Percentiles rank a stretch among this genome's conserved stretches.
These are phyloP conservation scores for Apiotrichum porosum DNA, from an alignment of 1,284 basidiomycete species.

Conservation along the genomic window DNA sequence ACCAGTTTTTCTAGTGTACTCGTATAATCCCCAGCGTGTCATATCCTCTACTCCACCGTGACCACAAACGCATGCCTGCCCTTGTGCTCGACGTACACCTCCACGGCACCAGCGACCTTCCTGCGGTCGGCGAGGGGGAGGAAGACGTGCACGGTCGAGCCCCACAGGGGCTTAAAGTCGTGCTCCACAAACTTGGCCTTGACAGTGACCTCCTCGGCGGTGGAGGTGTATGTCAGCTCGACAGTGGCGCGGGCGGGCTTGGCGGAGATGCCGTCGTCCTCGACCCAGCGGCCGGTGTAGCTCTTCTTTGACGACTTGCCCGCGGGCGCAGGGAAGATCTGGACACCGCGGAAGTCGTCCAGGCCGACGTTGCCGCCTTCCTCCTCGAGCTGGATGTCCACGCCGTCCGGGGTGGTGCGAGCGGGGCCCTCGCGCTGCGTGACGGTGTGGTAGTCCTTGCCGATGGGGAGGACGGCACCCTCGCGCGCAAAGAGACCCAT, in stretches of 20 bases:
- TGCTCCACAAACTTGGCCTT: slow-evolving; percentile 31
- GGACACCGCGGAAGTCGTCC: slow-evolving; percentile 49
- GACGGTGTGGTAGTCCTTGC: slow-evolving; percentile 46
- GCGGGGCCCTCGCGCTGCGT: slow-evolving; percentile 39
- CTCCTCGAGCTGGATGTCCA: slow-evolving; percentile 39
- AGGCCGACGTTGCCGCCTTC: slow-evolving; percentile 47
- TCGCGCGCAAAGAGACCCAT: slow-evolving; percentile 49
- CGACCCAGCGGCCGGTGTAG: slow-evolving; percentile 43
- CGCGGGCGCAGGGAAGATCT: slow-evolving; percentile 45
- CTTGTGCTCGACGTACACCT: slow-evolving; percentile 11
- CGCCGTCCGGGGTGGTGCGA: slow-evolving; percentile 45
- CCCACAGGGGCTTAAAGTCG: slow-evolving; percentile 48
- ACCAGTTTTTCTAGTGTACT: no score
- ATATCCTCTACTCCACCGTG: background rate
- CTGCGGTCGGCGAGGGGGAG: slow-evolving; percentile 43
- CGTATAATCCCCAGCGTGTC: no score
- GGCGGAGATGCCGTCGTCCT: slow-evolving; percentile 50
- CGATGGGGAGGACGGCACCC: slow-evolving; percentile 48
- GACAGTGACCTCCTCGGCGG: slow-evolving; percentile 32
- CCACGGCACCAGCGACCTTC: slow-evolving; percentile 24
- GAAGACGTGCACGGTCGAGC: slow-evolving; percentile 37
- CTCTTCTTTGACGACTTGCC: background rate
- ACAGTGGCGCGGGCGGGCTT: slow-evolving; percentile 37
- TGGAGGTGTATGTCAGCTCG: slow-evolving; percentile 31
- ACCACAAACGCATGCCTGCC: slow-evolving; percentile 9